Conservation (phyloP, 768 basidiomycete genomes). For the Serpula lacrymans region DNA sequence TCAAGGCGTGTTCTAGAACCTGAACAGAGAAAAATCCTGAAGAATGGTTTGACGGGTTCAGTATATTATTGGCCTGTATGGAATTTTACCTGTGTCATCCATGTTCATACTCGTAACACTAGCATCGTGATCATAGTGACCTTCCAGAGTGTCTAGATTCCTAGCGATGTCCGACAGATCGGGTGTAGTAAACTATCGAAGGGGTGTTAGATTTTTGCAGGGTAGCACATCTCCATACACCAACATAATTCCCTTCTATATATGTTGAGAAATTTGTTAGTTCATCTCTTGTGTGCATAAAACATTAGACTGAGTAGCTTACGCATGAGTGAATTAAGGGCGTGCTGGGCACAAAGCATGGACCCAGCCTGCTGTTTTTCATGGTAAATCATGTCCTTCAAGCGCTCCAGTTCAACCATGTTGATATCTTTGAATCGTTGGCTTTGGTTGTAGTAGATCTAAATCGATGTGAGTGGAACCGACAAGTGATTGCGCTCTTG, state of each 20-base stretch:
- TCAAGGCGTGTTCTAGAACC: slow-evolving; percentile 79
- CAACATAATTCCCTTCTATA: slow-evolving; percentile 47
- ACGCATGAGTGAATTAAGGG: slow-evolving; percentile 80
- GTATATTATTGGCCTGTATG: no score
- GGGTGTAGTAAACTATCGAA: slow-evolving; percentile 66
- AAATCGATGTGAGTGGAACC: not conserved
- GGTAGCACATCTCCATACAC: slow-evolving; percentile 19
- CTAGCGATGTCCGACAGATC: slow-evolving; percentile 75
- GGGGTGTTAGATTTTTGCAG: slow-evolving; percentile 4
- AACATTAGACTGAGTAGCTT: slow-evolving; percentile 25
- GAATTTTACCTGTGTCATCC: slow-evolving; percentile 76
- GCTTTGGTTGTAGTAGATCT: not conserved
- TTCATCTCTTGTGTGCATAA: no score
- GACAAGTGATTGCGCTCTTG: no score
- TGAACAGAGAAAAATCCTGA: slow-evolving; percentile 90
- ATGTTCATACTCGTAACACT: slow-evolving; percentile 87
- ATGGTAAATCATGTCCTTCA: slow-evolving; percentile 66
- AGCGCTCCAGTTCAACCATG: slow-evolving; percentile 59
- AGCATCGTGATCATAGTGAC: slow-evolving; percentile 47
- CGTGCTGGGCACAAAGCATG: slow-evolving; percentile 86
- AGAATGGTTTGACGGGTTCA: no score
- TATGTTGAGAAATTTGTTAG: slow-evolving; percentile 2
- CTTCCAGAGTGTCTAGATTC: slow-evolving; percentile 65
- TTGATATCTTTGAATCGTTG: slow-evolving; percentile 5
- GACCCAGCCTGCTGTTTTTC: slow-evolving; percentile 76